Conservation (phyloP, 202 grass and related monocot genomes). For the Dendrocalamus latiflorus region DNA sequence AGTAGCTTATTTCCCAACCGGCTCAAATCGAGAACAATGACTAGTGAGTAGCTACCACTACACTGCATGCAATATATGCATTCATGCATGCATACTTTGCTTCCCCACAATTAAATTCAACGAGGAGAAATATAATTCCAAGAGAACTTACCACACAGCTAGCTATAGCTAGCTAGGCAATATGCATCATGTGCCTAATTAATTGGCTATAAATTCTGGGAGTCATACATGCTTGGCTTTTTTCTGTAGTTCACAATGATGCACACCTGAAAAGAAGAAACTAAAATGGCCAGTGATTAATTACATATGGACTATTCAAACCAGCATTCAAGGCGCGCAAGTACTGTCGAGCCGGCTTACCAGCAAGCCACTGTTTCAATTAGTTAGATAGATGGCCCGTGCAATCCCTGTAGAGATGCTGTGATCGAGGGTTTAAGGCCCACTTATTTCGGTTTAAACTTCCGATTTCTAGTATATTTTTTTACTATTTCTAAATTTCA, state of each 20-base stretch:
- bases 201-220: not conserved
- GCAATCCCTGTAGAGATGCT: constrained; percentile 12
- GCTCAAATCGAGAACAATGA: not conserved
- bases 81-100: not conserved
- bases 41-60: not conserved
- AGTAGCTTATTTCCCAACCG: not conserved
- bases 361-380: constrained; percentile 19
- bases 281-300: not conserved
- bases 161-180: not conserved
- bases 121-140: not conserved
- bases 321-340: constrained; percentile 21
- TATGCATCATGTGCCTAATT: not conserved
- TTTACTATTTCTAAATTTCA: too few species aligned
- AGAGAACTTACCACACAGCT: not conserved
- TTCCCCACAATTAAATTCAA: too few species aligned
- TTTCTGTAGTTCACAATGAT: not conserved
- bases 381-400: constrained; percentile 26
- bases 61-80: not conserved
- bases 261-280: not conserved
- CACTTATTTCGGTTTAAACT: too few species aligned
- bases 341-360: constrained; percentile 17
- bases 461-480: too few species aligned
- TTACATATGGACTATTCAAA: constrained; percentile 12
- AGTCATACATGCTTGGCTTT: not conserved
- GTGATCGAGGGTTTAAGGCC: too few species aligned